These are phyloP conservation scores for Botrytis aclada DNA, from an alignment of 2,329 filamentous ascomycete species.

Conservation along the genomic window DNA sequence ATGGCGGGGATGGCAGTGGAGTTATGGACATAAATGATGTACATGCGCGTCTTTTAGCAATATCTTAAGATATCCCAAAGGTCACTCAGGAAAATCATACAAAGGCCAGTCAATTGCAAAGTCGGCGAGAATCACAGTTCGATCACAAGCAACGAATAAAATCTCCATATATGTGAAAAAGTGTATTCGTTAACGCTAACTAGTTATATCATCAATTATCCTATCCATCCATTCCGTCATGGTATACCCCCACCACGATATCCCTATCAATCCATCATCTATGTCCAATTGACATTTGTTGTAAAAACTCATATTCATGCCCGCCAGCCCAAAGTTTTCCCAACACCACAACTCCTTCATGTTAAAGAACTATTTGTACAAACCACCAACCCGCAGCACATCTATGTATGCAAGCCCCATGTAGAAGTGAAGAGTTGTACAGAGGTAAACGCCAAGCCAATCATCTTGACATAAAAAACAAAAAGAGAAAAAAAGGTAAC, in stretches of 20 bases:
- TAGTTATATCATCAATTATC: conserved; percentile 20
- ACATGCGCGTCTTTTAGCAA: background rate
- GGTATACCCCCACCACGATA: conserved; percentile 9
- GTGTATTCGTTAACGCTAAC: conserved; percentile 23
- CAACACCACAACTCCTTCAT: conserved; percentile 31
- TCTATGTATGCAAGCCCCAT: conserved; percentile 31
- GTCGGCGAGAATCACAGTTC: background rate
- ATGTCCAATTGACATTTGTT: conserved; percentile 14
- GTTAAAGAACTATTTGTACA: conserved; percentile 8
- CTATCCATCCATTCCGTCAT: conserved; percentile 20
- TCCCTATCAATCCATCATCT: conserved; percentile 21
- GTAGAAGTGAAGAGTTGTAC: conserved; percentile 25
- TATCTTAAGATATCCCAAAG: background rate
- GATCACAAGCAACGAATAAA: background rate
- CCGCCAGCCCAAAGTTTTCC: conserved; percentile 16
- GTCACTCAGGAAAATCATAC: background rate
- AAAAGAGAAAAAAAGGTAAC: conserved; percentile 18
- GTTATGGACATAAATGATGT: background rate
- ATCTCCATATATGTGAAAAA: background rate
- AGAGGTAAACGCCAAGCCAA: conserved; percentile 19
- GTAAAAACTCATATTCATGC: conserved; percentile 6
- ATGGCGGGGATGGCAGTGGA: conserved; percentile 3
- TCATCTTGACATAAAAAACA: conserved; percentile 24
- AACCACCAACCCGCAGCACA: conserved; percentile 25
- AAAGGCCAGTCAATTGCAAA: background rate